These are phyloP conservation scores for Platanthera zijinensis DNA, from an alignment of 106 monocot species.

Conservation along the genomic window DNA sequence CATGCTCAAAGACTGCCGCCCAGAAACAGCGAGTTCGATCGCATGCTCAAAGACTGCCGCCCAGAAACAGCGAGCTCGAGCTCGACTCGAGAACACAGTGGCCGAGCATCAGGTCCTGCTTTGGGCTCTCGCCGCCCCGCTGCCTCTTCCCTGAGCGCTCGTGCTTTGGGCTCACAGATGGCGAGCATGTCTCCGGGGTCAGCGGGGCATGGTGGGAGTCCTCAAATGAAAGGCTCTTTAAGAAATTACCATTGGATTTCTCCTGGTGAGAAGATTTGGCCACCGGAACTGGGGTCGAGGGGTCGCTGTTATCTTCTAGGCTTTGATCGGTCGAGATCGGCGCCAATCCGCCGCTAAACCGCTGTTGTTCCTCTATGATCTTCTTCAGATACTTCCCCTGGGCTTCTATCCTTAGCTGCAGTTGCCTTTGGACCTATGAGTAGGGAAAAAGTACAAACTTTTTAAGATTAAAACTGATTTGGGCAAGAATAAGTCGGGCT, in stretches of 20 bases:
- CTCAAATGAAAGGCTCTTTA: slow-evolving; percentile 26
- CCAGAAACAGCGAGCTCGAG: slow-evolving; percentile 27
- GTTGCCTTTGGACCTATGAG: slow-evolving; percentile 82
- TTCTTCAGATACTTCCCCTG: slow-evolving; percentile 90
- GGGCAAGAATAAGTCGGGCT: not conserved
- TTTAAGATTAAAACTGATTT: slow-evolving; percentile 1
- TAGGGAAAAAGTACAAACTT: not conserved
- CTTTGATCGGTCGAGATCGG: slow-evolving; percentile 14
- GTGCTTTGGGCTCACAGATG: slow-evolving; percentile 11
- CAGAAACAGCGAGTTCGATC: no score
- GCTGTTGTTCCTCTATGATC: slow-evolving; percentile 89
- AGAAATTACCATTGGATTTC: not conserved
- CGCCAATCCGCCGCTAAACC: slow-evolving; percentile 36
- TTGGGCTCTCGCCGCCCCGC: not conserved
- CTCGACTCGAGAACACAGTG: slow-evolving; percentile 59
- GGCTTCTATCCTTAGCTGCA: slow-evolving; percentile 93
- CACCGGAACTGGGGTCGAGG: slow-evolving; percentile 60
- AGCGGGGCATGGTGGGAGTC: slow-evolving; percentile 39
- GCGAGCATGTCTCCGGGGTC: slow-evolving; percentile 56
- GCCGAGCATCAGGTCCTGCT: slow-evolving; percentile 28
- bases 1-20: not conserved
- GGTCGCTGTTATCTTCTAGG: slow-evolving; percentile 47
- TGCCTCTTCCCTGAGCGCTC: slow-evolving; percentile 8
- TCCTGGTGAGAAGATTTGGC: slow-evolving; percentile 47
- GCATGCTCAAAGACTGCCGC: not conserved